Base-by-base conservation (phyloP, 768 basidiomycete genomes). In the Neoboletus brunneissimus region DNA sequence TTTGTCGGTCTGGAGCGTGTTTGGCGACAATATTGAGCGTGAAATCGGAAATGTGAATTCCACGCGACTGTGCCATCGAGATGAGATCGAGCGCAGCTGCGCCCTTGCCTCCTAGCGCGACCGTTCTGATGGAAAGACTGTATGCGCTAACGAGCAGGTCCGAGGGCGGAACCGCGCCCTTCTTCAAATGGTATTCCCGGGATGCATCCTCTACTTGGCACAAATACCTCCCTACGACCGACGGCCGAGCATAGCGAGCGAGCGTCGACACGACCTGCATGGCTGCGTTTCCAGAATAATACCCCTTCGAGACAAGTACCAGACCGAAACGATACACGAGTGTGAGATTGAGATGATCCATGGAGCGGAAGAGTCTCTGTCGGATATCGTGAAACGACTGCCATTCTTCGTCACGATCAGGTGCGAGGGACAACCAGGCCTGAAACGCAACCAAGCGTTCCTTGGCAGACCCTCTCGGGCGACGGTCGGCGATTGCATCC, bases 251-350 rank as follows among this genome's bases (percentile, higher is more conserved):
- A 65, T 77, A 81, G 22, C 78, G 78, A 38, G 79, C 69, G 20
- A 87, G 65, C 5, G 69, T 66, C 2, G 76, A 72, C 32, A 82
- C 55, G 48, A 68, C 64, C 8, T 65, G 71, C 51, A 47, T 56
- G 5, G 60, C 58, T 13, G 58, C 59, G 4, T 41, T n/a, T 25
- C 54, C 62, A 49, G 48, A 41, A 42, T 49, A 48, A 54, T 78
- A 79, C 0, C 85, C 85, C 60, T 81, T 84, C 18, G 72, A 67
- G 4, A 78, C 77, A n/a, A 75, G 71, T 5, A 76, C 67, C 43
- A 76, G 52, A 20, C 76, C 81, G 48, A 83, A 80, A 15, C 67
- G 72, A 53, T 75, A 62, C 16, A 81, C 56, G 25, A 81, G 70
- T 1, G 65, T 49, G 18, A 78, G 66, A 29, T 77, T 70, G 45